Evolutionary conservation across 2,329 filamentous ascomycete genomes (phyloP).

Genomic region (Thelonectria olida): DNA sequence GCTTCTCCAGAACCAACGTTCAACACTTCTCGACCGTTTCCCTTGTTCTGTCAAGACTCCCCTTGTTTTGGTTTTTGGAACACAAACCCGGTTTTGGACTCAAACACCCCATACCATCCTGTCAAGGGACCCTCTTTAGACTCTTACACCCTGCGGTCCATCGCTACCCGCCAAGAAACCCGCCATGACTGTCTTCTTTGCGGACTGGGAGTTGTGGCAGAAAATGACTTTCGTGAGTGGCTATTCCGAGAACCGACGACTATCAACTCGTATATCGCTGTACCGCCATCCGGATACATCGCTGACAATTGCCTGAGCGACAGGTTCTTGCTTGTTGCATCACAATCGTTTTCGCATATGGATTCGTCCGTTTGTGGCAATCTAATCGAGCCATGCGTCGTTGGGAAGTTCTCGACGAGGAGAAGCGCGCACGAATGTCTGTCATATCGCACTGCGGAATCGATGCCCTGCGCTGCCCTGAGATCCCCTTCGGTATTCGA

Average conservation of each 20-base stretch:
- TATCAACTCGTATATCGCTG: neutral
- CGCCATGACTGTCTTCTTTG: slow-evolving; percentile 64
- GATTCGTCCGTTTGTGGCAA: slow-evolving; percentile 73
- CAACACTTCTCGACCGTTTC: neutral
- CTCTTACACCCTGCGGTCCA: neutral
- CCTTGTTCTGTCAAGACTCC: neutral
- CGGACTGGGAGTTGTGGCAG: slow-evolving; percentile 83
- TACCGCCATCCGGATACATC: neutral
- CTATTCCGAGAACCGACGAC: slow-evolving; percentile 3
- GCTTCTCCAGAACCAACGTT: neutral
- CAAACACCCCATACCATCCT: neutral
- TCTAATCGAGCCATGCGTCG: slow-evolving; percentile 64
- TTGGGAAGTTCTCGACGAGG: slow-evolving; percentile 72
- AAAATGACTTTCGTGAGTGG: slow-evolving; percentile 86
- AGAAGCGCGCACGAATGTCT: slow-evolving; percentile 64
- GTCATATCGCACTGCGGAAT: slow-evolving; percentile 67
- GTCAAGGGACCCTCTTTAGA: neutral
- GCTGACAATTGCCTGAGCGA: neutral
- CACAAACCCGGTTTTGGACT: slow-evolving; percentile 29
- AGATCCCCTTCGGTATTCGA: slow-evolving; percentile 86
- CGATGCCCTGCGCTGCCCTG: slow-evolving; percentile 51
- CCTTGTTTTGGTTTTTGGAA: slow-evolving; percentile 19
- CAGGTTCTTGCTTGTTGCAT: slow-evolving; percentile 80
- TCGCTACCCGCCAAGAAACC: slow-evolving; percentile 14
- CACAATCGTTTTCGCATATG: slow-evolving; percentile 72